Evolutionary conservation across 2,329 filamentous ascomycete species (phyloP).

Genomic region (Fragosphaeria purpurea): DNA sequence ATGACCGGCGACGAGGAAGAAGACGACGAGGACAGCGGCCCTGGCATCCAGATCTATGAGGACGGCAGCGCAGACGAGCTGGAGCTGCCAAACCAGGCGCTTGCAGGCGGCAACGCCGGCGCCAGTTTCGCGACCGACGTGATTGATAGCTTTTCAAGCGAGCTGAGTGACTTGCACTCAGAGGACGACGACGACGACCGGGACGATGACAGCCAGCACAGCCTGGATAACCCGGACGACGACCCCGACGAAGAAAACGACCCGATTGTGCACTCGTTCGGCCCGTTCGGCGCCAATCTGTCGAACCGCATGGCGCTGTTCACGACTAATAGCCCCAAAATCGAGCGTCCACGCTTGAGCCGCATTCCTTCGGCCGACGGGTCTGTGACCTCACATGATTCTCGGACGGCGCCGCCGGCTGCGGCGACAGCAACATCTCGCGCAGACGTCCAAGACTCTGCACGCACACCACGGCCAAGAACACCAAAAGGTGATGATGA

Average conservation of each 20-base stretch:
- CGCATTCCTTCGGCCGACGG: constrained; percentile 10
- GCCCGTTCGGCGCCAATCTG: constrained; percentile 77
- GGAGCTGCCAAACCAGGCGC: constrained; percentile 27
- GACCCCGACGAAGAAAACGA: constrained; percentile 92
- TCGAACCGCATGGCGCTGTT: constrained; percentile 75
- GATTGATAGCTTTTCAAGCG: constrained; percentile 46
- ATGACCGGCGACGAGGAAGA: constrained; percentile 14
- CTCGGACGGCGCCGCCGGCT: not conserved
- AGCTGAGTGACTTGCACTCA: constrained; percentile 38
- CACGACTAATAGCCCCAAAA: constrained; percentile 55
- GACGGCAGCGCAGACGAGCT: constrained; percentile 51
- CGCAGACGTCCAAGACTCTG: no score
- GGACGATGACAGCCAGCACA: constrained; percentile 60
- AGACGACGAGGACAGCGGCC: constrained; percentile 23
- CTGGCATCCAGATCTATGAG: constrained; percentile 61
- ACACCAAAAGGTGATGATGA: not conserved
- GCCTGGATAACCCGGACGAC: constrained; percentile 66
- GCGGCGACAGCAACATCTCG: not conserved
- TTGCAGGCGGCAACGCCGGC: constrained; percentile 15
- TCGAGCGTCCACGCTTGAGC: constrained; percentile 11
- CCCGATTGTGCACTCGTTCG: constrained; percentile 83
- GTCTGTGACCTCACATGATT: constrained; percentile 12
- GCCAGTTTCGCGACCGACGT: constrained; percentile 41
- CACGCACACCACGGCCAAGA: not conserved
- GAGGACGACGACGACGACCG: constrained; percentile 46